A percentile compares a stretch with the other conserved stretches of the same genome.
Conservation (phyloP, 2,329 filamentous ascomycete species). For the Penicillium sp. region DNA sequence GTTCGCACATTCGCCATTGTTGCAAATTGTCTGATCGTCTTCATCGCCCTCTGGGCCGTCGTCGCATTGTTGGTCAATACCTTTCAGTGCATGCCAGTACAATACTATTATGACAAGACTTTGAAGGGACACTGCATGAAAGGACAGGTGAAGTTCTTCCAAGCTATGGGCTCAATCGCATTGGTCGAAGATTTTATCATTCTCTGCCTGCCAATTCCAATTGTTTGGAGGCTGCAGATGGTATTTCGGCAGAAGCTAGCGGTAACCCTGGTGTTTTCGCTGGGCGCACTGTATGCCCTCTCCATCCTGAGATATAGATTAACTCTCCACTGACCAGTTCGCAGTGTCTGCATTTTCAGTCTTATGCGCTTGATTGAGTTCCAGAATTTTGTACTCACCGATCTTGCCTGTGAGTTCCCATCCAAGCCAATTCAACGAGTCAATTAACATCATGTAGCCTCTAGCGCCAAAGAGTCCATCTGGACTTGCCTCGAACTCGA, state of each 20-base stretch:
- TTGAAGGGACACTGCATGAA: conserved; percentile 21
- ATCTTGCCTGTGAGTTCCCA: neutral
- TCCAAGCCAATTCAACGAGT: neutral
- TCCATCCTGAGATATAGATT: neutral
- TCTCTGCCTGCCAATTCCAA: conserved; percentile 18
- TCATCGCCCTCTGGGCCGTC: conserved; percentile 18
- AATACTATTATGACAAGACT: conserved; percentile 20
- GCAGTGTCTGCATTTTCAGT: conserved; percentile 25
- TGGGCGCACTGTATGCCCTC: conserved; percentile 13
- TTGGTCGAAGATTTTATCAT: conserved; percentile 21
- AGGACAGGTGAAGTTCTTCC: conserved; percentile 19
- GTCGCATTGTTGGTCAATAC: conserved; percentile 20
- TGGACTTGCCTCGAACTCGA: conserved; percentile 21
- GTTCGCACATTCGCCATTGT: conserved; percentile 1
- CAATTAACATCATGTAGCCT: neutral
- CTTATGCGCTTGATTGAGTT: neutral
- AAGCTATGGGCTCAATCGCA: conserved; percentile 16
- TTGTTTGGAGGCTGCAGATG: conserved; percentile 22
- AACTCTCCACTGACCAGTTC: neutral
- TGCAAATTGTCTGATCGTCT: conserved; percentile 6
- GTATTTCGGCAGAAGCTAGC: conserved; percentile 10
- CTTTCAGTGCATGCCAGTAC: conserved; percentile 23
- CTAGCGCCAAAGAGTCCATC: conserved; percentile 24
- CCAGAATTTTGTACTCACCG: neutral
- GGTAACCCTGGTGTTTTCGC: conserved; percentile 14